Percentiles rank a stretch among this genome's conserved stretches.
phyloP scores from a whole-genome alignment of 2,329 filamentous ascomycete genomes.

The Penicillium decumbens region DNA sequence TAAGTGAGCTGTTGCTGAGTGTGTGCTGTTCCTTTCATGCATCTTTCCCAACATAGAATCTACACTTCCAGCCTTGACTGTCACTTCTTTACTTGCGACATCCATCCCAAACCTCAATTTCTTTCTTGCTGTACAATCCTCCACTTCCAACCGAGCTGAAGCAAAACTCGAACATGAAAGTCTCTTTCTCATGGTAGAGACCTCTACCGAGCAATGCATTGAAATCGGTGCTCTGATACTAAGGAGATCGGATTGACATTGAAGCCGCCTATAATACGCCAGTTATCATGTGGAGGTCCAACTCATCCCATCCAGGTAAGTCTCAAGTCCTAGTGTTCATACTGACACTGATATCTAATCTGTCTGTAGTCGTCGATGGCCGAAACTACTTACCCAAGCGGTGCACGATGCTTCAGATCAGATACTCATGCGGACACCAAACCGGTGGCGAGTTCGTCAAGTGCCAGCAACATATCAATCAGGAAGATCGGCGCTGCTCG shows the following conservation, averaged over 20 bases:
- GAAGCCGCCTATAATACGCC: neutral
- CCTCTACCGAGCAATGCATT: neutral
- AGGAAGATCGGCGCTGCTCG: constrained; percentile 14
- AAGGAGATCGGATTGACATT: neutral
- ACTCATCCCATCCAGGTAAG: neutral
- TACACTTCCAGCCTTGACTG: neutral
- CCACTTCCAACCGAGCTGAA: neutral
- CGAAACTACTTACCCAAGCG: neutral
- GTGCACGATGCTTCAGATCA: constrained; percentile 13
- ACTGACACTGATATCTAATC: neutral
- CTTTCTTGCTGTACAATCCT: neutral
- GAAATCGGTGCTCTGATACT: neutral
- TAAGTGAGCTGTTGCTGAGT: neutral
- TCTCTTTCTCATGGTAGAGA: neutral
- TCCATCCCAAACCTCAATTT: no score
- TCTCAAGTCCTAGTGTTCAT: neutral
- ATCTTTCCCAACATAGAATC: neutral
- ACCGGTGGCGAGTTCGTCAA: constrained; percentile 17
- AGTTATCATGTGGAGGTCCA: neutral
- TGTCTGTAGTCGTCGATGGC: neutral
- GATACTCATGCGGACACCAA: constrained; percentile 16
- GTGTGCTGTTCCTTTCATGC: neutral
- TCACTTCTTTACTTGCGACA: neutral
- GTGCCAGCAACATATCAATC: constrained; percentile 8
- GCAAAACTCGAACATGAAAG: neutral